Percentiles rank a stretch among this genome's conserved stretches.
Conservation (phyloP, 2,329 filamentous ascomycete genomes). For the Exserohilum rostratum region DNA sequence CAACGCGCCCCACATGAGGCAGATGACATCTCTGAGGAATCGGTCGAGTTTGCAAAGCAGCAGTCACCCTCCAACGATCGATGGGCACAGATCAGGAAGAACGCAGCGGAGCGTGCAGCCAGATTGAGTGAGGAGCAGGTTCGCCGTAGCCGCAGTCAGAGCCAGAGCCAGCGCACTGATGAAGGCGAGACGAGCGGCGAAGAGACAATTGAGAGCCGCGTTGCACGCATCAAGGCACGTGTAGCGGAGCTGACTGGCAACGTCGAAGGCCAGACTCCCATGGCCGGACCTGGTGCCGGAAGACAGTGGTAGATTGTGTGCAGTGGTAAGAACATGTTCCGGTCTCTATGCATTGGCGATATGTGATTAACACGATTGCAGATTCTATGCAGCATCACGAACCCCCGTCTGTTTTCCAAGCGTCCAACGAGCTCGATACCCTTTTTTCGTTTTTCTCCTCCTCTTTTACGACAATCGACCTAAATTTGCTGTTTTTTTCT, state of each 20-base stretch:
- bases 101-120: conserved; percentile 81
- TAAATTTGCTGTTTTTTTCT: conserved; percentile 2
- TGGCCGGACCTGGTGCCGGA: conserved; percentile 13
- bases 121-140: conserved; percentile 69
- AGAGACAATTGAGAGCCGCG: conserved; percentile 95
- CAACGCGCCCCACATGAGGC: conserved; percentile 21
- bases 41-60: conserved; percentile 46
- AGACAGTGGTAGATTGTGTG: conserved; percentile 26
- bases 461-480: conserved; percentile 7
- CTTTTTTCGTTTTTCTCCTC: conserved; percentile 24
- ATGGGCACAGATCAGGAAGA: conserved; percentile 96
- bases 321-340: conserved; percentile 16
- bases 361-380: conserved; percentile 2
- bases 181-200: conserved; percentile 93
- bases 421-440: conserved; percentile 41
- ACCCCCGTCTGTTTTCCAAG: conserved; percentile 26
- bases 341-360: neutral
- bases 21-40: conserved; percentile 51
- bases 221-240: conserved; percentile 95
- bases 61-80: conserved; percentile 67
- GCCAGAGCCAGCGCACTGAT: conserved; percentile 66
- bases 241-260: conserved; percentile 87
- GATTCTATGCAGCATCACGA: conserved; percentile 16
- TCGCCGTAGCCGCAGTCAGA: conserved; percentile 61
- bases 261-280: conserved; percentile 33